Evolutionary conservation across 768 basidiomycete species (phyloP).

Genomic region (Phallus indusiatus): DNA sequence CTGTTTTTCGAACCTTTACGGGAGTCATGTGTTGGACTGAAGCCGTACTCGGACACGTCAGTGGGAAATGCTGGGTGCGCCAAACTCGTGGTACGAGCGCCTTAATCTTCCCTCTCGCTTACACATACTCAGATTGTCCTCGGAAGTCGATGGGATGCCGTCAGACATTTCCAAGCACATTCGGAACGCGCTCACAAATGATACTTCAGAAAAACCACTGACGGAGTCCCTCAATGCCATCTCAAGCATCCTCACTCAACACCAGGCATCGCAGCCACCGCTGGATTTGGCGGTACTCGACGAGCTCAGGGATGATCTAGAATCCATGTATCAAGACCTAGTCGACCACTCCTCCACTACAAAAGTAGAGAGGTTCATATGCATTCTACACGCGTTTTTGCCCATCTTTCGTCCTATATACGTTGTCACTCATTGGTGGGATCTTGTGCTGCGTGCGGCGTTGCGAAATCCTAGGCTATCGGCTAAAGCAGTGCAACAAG

Average conservation of each 20-base stretch:
- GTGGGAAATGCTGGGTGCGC: not conserved
- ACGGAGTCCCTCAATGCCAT: not conserved
- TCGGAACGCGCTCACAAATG: not conserved
- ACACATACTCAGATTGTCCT: not conserved
- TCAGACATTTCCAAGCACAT: constrained; percentile 7
- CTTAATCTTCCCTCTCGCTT: not conserved
- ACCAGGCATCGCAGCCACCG: not conserved
- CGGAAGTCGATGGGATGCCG: not conserved
- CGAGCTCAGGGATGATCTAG: constrained; percentile 59
- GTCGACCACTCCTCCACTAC: constrained; percentile 53
- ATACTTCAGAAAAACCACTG: constrained; percentile 4
- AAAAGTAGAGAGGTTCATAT: constrained; percentile 60
- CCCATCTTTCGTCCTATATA: constrained; percentile 55
- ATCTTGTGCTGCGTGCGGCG: constrained; percentile 67
- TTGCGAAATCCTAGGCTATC: constrained; percentile 66
- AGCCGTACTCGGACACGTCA: too few species aligned
- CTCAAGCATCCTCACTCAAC: not conserved
- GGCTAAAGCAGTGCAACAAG: constrained; percentile 46
- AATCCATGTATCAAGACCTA: constrained; percentile 48
- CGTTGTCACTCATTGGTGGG: constrained; percentile 74
- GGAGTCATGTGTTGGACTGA: too few species aligned
- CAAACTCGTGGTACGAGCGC: not conserved
- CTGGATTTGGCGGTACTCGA: constrained; percentile 23
- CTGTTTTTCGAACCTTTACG: too few species aligned
- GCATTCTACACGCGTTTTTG: constrained; percentile 51